Evolutionary conservation across 202 grass and related monocot species (phyloP), one percentile per base, ranked within the genome.

Genomic region (Tripidium arundinaceum): DNA sequence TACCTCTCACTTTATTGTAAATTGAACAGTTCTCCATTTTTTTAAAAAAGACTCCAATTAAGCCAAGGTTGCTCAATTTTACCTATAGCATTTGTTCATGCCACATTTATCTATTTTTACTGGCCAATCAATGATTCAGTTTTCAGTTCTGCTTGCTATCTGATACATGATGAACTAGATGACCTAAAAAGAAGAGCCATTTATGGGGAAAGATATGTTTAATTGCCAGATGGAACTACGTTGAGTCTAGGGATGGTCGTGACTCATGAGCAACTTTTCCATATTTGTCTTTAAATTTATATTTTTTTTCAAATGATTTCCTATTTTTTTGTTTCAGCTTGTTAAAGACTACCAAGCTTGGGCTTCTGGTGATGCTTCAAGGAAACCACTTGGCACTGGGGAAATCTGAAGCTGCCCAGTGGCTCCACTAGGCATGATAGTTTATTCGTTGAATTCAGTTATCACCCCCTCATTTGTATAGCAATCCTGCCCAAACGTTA

Each of bases 341-440:
- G 90, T 88, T 81, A 93, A 95, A 61, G 96, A 95, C 76, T 99
- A 99, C 73, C 76, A 88, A 63, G 86, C 88, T 64, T 99, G 96
- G 96, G 96, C 96, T 82, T 95, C 86, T 4, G 96, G 92, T 67
- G 96, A 99, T 84, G 84, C 88, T 62, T 93, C 92, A 22, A 90
- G 96, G 83, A 91, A 90, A 78, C 92, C 96, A 24, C 90, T 95
- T 65, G 92, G 92, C 50, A 99, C 92, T 2, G 96, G 96, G 33
- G 79, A 99, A 99, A 93, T 99, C 75, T 95, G 88, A 99, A 90
- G 78, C 65, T 86, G 31, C 6, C 1, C 37, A 7, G 6, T 61
- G 54, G 37, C 38, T 68, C 18, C 49, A 43, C 37, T 83, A 82
- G 74, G 59, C 22, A 54, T 37, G 14, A 55, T 86, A 74, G 67